Base-by-base conservation (phyloP, 495 filamentous ascomycete genomes). In the Penicillium herquei region DNA sequence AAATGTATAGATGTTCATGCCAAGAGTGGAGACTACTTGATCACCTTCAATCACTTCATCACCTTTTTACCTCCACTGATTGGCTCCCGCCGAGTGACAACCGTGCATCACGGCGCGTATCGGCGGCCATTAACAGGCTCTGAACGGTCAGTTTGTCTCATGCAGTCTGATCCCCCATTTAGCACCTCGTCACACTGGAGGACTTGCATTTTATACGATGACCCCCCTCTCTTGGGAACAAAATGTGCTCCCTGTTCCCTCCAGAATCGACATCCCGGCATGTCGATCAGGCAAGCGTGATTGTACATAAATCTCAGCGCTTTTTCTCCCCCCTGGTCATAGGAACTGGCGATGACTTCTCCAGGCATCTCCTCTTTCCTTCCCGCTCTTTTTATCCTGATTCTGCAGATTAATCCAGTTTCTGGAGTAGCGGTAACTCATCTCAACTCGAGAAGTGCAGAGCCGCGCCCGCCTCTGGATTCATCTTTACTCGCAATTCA, bases 401-500 rank as follows among this genome's bases (percentile, higher is more conserved):
- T 58, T 10, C 16, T 45, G n/a, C 47, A 58, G 43, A 58, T 48
- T 1, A 30, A 21, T 35, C 33, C 57, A 11, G 63, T 64, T 13
- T 49, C 42, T 31, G 63, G 54, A 18, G 40, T 48, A 8, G 49
- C 16, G 12, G 48, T 32, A 40, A 32, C 41, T 31, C 51, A 54
- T 12, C 31, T 49, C 12, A 60, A 66, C 39, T 51, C 48, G 21
- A 56, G 53, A 13, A 55, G 39, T 40, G 32, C 47, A 30, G 26
- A 55, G 18, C 47, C 45, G 12, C 55, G 49, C 0, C 59, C 55
- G 16, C 48, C 61, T 13, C 39, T 77, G 39, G 79, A 92, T 62
- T 75, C 75, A 44, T 65, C 78, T 14, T 82, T 83, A 33, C 82
- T 94, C 8, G 88, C 87, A 13, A 81, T 82, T 26, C 84, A 94